phyloP scores from a whole-genome alignment of 2,329 filamentous ascomycete species.

The Nemania sp. region DNA sequence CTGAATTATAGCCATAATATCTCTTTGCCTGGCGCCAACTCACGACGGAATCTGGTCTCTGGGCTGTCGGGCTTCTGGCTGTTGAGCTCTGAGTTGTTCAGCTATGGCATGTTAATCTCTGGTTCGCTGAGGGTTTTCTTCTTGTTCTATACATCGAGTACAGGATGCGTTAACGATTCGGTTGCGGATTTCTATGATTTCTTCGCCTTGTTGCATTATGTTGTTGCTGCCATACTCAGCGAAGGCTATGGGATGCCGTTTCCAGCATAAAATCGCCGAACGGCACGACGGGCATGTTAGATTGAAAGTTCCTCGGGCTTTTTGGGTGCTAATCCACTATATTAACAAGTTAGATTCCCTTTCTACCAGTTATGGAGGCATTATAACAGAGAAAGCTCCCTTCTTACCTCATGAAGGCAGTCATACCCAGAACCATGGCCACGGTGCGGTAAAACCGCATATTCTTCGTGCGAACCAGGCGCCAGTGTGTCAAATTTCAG shows the following conservation, averaged over 20 bases:
- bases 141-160: no score
- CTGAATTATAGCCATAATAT: no score
- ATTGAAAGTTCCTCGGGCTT: not conserved
- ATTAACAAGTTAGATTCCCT: not conserved
- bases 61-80: no score
- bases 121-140: no score
- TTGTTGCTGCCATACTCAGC: no score
- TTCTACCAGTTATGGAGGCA: not conserved
- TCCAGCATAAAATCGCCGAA: not conserved
- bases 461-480: not conserved
- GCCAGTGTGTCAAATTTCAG: not conserved
- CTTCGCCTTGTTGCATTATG: not conserved
- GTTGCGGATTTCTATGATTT: not conserved
- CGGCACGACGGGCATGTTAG: slow-evolving; percentile 7
- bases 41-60: no score
- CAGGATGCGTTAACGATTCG: no score
- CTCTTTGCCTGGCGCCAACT: no score
- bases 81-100: no score
- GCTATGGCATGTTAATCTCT: no score
- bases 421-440: slow-evolving; percentile 13
- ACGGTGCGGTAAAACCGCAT: slow-evolving; percentile 14
- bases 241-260: not conserved
- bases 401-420: not conserved
- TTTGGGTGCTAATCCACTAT: slow-evolving; percentile 4
- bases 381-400: not conserved